phyloP scores from a whole-genome alignment of 202 grass and related monocot genomes.

The Bolboschoenoplectus hybrid region DNA sequence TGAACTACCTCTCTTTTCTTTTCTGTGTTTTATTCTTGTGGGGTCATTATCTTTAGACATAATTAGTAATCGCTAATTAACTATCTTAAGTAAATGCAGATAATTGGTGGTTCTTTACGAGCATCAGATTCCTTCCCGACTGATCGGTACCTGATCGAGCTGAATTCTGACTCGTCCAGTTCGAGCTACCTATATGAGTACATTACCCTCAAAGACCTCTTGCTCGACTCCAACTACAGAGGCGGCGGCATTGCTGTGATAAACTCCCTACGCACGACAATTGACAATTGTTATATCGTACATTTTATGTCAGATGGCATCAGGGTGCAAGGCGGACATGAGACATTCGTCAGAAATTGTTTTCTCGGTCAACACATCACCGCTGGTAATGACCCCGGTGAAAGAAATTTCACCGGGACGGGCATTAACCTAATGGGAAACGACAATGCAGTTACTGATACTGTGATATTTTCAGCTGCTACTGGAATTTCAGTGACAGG shows the following conservation, averaged over 20 bases:
- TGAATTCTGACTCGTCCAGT: conserved; percentile 38
- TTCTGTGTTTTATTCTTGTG: not conserved
- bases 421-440: conserved; percentile 75
- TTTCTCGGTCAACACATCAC: conserved; percentile 94
- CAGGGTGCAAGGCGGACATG: conserved; percentile 62
- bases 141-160: conserved; percentile 79
- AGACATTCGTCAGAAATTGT: conserved; percentile 65
- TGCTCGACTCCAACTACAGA: conserved; percentile 73
- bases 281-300: conserved; percentile 73
- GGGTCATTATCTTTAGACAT: not conserved
- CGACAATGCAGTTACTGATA: conserved; percentile 79
- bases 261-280: conserved; percentile 61
- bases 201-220: conserved; percentile 68
- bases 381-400: conserved; percentile 56
- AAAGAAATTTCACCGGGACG: conserved; percentile 71
- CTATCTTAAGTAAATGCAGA: conserved; percentile 45
- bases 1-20: not conserved
- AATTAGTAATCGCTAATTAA: not conserved
- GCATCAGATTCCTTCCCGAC: conserved; percentile 71
- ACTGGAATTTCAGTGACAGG: conserved; percentile 76
- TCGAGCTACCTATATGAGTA: conserved; percentile 65
- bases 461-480: conserved; percentile 71
- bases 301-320: conserved; percentile 70
- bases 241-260: conserved; percentile 71
- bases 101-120: conserved; percentile 64